Evolutionary conservation across 1,284 basidiomycete species (phyloP), one percentile per base, ranked within the genome.

Genomic region (Boletellus deceptivus): DNA sequence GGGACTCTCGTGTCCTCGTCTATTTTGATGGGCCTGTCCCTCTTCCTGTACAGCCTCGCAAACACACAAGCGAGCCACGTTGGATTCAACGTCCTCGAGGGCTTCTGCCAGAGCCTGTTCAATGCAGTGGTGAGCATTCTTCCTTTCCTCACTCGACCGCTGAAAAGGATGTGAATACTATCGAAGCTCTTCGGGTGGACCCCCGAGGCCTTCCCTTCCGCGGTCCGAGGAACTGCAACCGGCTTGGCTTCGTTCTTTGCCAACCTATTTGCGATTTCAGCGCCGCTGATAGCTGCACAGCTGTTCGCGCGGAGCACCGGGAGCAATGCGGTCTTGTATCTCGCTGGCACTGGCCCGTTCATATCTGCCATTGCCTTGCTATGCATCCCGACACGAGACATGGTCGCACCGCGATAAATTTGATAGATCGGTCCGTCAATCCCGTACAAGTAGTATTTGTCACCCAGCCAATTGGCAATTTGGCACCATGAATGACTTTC

Each of bases 1-100:
- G 57, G 50, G 57, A 54, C 59, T 3, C 47, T 59, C 17, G 49
- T 61, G 13, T 25, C 49, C 31, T 53, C 59, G 14, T 59, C 58
- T 1, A 31, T 54, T 31, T 1, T 43, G 16, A 40, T 38, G 45
- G 45, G 47, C 4, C 18, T 52, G 0, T 53, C 54, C 6, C 43
- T 61, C 11, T 49, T 59, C 29, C 48, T 61, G 1, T 61, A 49
- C 29, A 48, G 31, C 6, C 10, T 47, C 16, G 59, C 57, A 14
- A 54, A 59, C 6, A 59, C 59, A 14, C 29, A 59, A 6, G 59
- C 54, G 10, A 57, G 49, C 22, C 45, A 46, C 20, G 20, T 59
- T 10, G 58, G 59, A 3, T 17, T 59, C 34, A 57, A 51, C 38
- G 36, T 49, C 37, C 8, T 59, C n/a, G 33, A 56, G 16, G 46